Conservation (phyloP, 179 eudicot genomes). For the Drosera spatulata region DNA sequence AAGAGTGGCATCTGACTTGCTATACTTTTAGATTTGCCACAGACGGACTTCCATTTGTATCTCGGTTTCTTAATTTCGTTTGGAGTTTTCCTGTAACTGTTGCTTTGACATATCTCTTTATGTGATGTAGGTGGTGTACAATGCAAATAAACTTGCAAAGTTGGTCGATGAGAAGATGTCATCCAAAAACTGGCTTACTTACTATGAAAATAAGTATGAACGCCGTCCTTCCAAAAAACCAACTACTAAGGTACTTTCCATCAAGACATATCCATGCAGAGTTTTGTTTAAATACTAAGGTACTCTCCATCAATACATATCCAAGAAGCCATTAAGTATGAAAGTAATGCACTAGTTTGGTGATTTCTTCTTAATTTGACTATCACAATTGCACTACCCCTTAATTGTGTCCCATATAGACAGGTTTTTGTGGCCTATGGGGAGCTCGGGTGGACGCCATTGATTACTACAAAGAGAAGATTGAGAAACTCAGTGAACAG, state of each 20-base stretch:
- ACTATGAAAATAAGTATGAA: slow-evolving; percentile 68
- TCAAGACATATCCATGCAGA: not conserved
- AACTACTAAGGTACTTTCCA: slow-evolving; percentile 50
- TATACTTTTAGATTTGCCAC: too few species aligned
- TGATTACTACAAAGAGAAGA: slow-evolving; percentile 59
- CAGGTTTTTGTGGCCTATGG: slow-evolving; percentile 97
- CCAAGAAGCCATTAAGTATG: too few species aligned
- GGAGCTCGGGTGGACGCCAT: slow-evolving; percentile 76
- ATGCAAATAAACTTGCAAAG: slow-evolving; percentile 67
- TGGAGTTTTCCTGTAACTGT: too few species aligned
- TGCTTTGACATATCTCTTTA: not conserved
- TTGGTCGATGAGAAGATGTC: slow-evolving; percentile 67
- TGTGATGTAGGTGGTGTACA: slow-evolving; percentile 46
- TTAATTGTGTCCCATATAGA: slow-evolving; percentile 36
- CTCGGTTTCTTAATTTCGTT: too few species aligned
- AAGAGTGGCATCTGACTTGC: too few species aligned
- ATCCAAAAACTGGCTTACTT: slow-evolving; percentile 57
- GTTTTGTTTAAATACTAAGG: not conserved
- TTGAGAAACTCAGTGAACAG: slow-evolving; percentile 47
- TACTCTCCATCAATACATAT: not conserved
- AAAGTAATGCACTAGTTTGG: too few species aligned
- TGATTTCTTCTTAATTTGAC: too few species aligned
- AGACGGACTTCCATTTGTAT: too few species aligned
- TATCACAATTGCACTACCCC: not conserved
- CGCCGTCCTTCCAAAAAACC: slow-evolving; percentile 52